These are phyloP conservation scores for Starmerella davenportii DNA, from an alignment of 805 yeast genomes.

Conservation along the genomic window DNA sequence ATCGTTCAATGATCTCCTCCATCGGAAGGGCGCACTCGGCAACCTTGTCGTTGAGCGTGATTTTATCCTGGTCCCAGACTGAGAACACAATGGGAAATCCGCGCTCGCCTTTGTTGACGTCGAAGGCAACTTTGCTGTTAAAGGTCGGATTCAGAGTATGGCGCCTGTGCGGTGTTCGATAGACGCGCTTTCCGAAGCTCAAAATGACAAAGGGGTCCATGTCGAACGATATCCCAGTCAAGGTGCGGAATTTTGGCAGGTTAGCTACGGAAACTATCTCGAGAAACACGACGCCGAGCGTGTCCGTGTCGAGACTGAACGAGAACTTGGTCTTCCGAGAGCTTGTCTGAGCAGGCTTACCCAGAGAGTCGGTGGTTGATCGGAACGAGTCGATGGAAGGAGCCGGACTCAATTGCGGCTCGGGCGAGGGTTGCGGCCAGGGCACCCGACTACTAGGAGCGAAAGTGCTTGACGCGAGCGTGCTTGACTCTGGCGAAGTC, in stretches of 20 bases:
- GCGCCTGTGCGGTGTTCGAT: slow-evolving; percentile 64
- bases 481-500: background rate
- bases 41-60: slow-evolving; percentile 69
- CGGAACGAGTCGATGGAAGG: background rate
- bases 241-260: slow-evolving; percentile 57
- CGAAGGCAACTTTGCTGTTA: slow-evolving; percentile 66
- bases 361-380: background rate
- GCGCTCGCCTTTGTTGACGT: slow-evolving; percentile 47
- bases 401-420: background rate
- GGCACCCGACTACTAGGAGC: background rate
- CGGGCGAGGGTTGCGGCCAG: background rate
- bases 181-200: slow-evolving; percentile 75
- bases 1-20: slow-evolving; percentile 26
- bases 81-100: slow-evolving; percentile 50
- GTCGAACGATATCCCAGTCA: slow-evolving; percentile 63
- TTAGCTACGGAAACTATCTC: slow-evolving; percentile 59
- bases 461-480: background rate
- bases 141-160: slow-evolving; percentile 72
- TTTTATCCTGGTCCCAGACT: slow-evolving; percentile 67
- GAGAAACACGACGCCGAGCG: slow-evolving; percentile 52
- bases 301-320: slow-evolving; percentile 16
- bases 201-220: slow-evolving; percentile 95
- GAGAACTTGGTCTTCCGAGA: slow-evolving; percentile 3
- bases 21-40: slow-evolving; percentile 48
- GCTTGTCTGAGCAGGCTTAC: background rate